Base-by-base conservation (phyloP, 2,329 filamentous ascomycete genomes). In the Alternaria gansuensis region DNA sequence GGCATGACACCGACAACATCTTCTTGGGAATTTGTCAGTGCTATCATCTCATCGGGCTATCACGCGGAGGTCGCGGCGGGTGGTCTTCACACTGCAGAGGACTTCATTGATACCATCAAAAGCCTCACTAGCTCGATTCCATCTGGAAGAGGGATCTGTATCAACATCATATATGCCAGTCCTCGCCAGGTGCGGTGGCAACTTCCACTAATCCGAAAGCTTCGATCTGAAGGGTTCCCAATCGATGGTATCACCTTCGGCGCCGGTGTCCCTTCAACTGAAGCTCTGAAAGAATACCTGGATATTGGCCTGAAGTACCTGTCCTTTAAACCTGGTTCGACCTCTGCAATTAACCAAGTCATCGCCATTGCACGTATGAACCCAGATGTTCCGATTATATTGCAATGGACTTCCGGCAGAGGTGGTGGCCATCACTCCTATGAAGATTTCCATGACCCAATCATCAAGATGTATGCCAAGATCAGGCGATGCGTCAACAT, bases 121-220 rank as follows among this genome's bases (percentile, higher is more conserved):
- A 79, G 79, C 51, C 75, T 84, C n/a, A 77, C 78, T 37, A 75
- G 77, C 23, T 69, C 73, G 23, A 81, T 81, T 50, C 79, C 79
- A 17, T 72, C 78, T 11, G 83, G 82, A 21, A 81, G 82, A 54
- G 82, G 82, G 58, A 83, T 85, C 64, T 81, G 80, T 2, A 68
- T 83, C 64, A 85, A 85, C 65, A 58, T 85, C 56, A 85, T 85
- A 60, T 85, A 85, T 63, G 82, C 83, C 61, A 83, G 79, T 59
- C 83, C 83, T 13, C 79, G 79, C 54, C 79, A 82, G 9, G 82
- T 85, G 75, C 75, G 72, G 9, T 85, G 83, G 82, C 83, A 85
- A 64, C 83, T 85, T 45, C 79, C 82, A 3, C 73, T 84, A n/a
- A 71, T 85, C 54, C 80, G 76, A 31, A 80, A 82, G 49, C 70